A percentile compares a stretch with the other conserved stretches of the same genome.
Conservation (phyloP, 2,329 filamentous ascomycete species). For the Scleromitrula shiraiana region DNA sequence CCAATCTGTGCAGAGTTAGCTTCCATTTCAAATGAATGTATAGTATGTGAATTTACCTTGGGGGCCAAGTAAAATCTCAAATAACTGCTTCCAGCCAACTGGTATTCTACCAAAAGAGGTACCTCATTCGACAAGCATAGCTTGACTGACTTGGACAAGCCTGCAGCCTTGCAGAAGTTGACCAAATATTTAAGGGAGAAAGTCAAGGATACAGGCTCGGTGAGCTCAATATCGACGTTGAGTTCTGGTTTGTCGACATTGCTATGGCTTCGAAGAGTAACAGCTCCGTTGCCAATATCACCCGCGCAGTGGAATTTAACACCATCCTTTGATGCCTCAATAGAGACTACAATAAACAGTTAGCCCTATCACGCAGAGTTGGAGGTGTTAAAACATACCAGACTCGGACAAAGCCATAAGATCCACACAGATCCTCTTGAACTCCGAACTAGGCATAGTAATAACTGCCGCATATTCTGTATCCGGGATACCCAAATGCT, state of each 20-base stretch:
- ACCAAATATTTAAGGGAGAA: conserved; percentile 99
- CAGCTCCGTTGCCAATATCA: conserved; percentile 91
- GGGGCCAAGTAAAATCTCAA: conserved; percentile 96
- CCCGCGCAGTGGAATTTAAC: conserved; percentile 91
- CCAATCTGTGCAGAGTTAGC: conserved; percentile 49
- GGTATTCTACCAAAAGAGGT: conserved; percentile 90
- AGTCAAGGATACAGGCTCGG: conserved; percentile 85
- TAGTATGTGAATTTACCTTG: conserved; percentile 54
- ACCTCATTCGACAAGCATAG: conserved; percentile 95
- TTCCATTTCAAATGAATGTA: neutral
- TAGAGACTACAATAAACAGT: conserved; percentile 58
- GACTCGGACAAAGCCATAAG: conserved; percentile 89
- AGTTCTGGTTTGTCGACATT: conserved; percentile 82
- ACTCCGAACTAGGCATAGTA: conserved; percentile 79
- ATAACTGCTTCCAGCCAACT: conserved; percentile 72
- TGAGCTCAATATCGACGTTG: conserved; percentile 82
- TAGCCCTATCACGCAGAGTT: conserved; percentile 4
- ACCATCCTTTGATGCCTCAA: conserved; percentile 94
- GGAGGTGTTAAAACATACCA: conserved; percentile 48
- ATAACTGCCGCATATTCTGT: conserved; percentile 97
- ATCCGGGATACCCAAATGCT: conserved; percentile 96
- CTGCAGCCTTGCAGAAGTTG: conserved; percentile 98
- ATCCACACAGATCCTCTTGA: conserved; percentile 91
- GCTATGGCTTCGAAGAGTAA: conserved; percentile 82
- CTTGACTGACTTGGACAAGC: conserved; percentile 73